phyloP scores from a whole-genome alignment of 129 eudicot genomes.

The Flaveria bidentis region DNA sequence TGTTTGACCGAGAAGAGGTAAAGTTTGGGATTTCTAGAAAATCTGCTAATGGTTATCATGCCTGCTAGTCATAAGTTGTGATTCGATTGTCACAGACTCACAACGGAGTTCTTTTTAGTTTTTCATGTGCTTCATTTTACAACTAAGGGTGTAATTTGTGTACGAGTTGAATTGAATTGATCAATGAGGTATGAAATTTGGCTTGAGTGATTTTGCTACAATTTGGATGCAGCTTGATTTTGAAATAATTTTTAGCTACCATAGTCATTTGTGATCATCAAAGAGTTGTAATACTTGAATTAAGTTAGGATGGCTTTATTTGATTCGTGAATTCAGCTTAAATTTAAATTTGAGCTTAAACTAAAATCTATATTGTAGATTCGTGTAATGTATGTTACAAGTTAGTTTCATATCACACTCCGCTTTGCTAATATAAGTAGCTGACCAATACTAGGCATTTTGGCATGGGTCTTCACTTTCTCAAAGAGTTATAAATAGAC shows the following conservation, averaged over 20 bases:
- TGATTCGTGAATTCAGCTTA: not conserved
- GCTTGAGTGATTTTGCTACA: not conserved
- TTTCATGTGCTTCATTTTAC: not conserved
- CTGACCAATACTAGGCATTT: not conserved
- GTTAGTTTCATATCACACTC: conserved; percentile 2
- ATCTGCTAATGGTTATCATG: conserved; percentile 3
- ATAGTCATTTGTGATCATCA: not conserved
- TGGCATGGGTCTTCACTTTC: not conserved
- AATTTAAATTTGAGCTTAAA: not conserved
- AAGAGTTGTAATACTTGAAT: not conserved
- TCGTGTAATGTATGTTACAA: not conserved
- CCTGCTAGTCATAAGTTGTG: not conserved
- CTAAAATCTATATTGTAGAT: not conserved
- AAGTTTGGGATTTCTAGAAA: not conserved
- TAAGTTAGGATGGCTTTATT: conserved; percentile 7
- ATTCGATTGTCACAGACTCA: not conserved
- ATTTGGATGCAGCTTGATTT: not conserved
- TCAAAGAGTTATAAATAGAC: not conserved
- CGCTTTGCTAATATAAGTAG: not conserved
- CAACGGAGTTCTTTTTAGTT: not conserved
- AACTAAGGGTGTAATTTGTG: not conserved
- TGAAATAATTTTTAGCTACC: not conserved
- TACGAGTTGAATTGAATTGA: not conserved
- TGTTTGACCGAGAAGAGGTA: conserved; percentile 84
- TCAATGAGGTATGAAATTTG: conserved; percentile 9